Conservation (phyloP, 2,329 filamentous ascomycete species). For the Trichoderma aggressivum region DNA sequence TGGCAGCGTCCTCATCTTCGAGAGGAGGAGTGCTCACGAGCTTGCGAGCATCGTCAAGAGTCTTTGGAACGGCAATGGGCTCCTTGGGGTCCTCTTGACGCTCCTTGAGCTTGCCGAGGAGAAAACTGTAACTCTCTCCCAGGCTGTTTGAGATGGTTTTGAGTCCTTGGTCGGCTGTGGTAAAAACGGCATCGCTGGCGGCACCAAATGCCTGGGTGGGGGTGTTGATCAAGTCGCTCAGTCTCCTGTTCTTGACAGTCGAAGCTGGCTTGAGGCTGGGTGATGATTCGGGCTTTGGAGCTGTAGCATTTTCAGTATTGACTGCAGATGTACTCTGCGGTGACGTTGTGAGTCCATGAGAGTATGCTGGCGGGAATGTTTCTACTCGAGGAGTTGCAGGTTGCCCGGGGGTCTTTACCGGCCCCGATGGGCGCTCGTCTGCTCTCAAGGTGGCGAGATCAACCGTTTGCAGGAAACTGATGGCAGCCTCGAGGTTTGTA, state of each 20-base stretch:
- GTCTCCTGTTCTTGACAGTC: slow-evolving; percentile 64
- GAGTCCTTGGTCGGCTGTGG: slow-evolving; percentile 83
- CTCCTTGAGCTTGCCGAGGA: slow-evolving; percentile 84
- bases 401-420: slow-evolving; percentile 52
- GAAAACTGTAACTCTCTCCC: slow-evolving; percentile 88
- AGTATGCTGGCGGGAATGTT: slow-evolving; percentile 57
- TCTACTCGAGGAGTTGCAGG: slow-evolving; percentile 49
- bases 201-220: slow-evolving; percentile 77
- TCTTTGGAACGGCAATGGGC: slow-evolving; percentile 71
- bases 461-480: slow-evolving; percentile 92
- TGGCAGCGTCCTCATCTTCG: slow-evolving; percentile 61
- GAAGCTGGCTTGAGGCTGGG: slow-evolving; percentile 44
- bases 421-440: slow-evolving; percentile 70
- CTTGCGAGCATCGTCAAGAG: slow-evolving; percentile 86
- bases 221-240: slow-evolving; percentile 83
- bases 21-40: slow-evolving; percentile 73
- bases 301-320: slow-evolving; percentile 31
- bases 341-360: slow-evolving; percentile 41
- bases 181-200: slow-evolving; percentile 80
- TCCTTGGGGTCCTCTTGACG: slow-evolving; percentile 45
- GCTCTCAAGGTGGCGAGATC: slow-evolving; percentile 84
- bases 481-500: slow-evolving; percentile 91
- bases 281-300: slow-evolving; percentile 38
- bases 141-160: slow-evolving; percentile 89
- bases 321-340: slow-evolving; percentile 33